These are phyloP conservation scores for Plectosphaerella sp. DNA, from an alignment of 2,329 filamentous ascomycete species.

Conservation along the genomic window DNA sequence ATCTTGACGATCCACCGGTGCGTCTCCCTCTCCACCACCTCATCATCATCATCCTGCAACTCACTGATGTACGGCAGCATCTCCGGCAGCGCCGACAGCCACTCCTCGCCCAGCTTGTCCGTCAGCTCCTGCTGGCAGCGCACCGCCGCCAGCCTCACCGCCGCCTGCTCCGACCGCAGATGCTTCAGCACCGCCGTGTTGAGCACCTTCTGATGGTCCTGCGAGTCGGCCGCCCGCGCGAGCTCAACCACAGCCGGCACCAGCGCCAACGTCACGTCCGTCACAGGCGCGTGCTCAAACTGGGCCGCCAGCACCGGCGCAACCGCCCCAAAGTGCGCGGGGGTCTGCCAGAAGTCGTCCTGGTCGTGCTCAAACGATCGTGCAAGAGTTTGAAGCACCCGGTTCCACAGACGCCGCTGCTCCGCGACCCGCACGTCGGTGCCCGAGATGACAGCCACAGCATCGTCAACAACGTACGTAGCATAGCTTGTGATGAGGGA, in stretches of 20 bases:
- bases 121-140: conserved; percentile 78
- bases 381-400: conserved; percentile 66
- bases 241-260: conserved; percentile 76
- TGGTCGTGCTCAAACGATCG: conserved; percentile 84
- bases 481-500: conserved; percentile 93
- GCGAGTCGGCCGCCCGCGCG: conserved; percentile 74
- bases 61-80: conserved; percentile 97
- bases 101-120: conserved; percentile 82
- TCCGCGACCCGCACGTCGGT: conserved; percentile 42
- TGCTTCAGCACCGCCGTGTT: conserved; percentile 75
- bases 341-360: conserved; percentile 93
- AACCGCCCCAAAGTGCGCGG: conserved; percentile 76
- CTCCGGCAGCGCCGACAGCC: conserved; percentile 85
- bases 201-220: conserved; percentile 86
- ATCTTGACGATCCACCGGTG: conserved; percentile 87
- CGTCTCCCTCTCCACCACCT: conserved; percentile 85
- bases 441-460: conserved; percentile 56
- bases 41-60: conserved; percentile 93
- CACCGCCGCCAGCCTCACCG: conserved; percentile 76
- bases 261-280: conserved; percentile 46
- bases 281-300: conserved; percentile 42
- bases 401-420: conserved; percentile 59
- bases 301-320: conserved; percentile 66
- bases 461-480: conserved; percentile 75
- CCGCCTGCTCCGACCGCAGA: conserved; percentile 67